These are phyloP conservation scores for Byssothecium circinans DNA, from an alignment of 2,329 filamentous ascomycete species.

Conservation along the genomic window DNA sequence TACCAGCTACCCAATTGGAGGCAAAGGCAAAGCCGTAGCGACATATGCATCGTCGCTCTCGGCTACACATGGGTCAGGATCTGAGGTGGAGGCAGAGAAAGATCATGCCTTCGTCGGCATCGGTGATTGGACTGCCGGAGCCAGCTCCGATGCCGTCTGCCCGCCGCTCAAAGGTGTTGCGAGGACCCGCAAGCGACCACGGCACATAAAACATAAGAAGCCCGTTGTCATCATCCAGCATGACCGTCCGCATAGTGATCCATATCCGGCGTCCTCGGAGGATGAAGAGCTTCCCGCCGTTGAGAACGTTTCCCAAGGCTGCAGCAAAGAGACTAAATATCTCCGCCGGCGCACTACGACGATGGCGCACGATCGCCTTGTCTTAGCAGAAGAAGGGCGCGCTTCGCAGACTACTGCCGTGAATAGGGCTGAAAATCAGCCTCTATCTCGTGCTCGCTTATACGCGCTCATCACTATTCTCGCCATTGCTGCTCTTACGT, in stretches of 20 bases:
- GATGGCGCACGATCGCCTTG: slow-evolving; percentile 1
- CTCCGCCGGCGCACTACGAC: slow-evolving; percentile 18
- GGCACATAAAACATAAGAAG: slow-evolving; percentile 22
- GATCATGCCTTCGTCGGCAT: slow-evolving; percentile 17
- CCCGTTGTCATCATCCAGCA: slow-evolving; percentile 22
- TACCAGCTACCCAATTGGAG: slow-evolving; percentile 19
- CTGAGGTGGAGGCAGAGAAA: slow-evolving; percentile 21
- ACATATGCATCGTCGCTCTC: slow-evolving; percentile 27
- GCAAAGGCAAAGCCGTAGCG: slow-evolving; percentile 16
- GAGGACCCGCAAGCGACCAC: slow-evolving; percentile 15
- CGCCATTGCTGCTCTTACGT: slow-evolving; percentile 15
- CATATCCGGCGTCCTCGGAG: slow-evolving; percentile 5
- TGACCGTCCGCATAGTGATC: slow-evolving; percentile 12
- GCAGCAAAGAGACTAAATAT: slow-evolving; percentile 15
- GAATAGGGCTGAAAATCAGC: neutral
- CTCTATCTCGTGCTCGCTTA: slow-evolving; percentile 17
- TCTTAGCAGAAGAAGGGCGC: slow-evolving; percentile 16
- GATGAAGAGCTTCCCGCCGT: slow-evolving; percentile 4
- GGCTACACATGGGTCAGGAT: slow-evolving; percentile 29
- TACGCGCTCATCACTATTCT: slow-evolving; percentile 14
- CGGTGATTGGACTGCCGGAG: slow-evolving; percentile 22
- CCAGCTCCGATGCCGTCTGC: slow-evolving; percentile 1
- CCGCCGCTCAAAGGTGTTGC: slow-evolving; percentile 15
- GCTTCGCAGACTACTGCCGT: neutral
- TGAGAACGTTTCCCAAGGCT: slow-evolving; percentile 5